phyloP scores from a whole-genome alignment of 1,284 basidiomycete species.

The Rhodotorula sp. region DNA sequence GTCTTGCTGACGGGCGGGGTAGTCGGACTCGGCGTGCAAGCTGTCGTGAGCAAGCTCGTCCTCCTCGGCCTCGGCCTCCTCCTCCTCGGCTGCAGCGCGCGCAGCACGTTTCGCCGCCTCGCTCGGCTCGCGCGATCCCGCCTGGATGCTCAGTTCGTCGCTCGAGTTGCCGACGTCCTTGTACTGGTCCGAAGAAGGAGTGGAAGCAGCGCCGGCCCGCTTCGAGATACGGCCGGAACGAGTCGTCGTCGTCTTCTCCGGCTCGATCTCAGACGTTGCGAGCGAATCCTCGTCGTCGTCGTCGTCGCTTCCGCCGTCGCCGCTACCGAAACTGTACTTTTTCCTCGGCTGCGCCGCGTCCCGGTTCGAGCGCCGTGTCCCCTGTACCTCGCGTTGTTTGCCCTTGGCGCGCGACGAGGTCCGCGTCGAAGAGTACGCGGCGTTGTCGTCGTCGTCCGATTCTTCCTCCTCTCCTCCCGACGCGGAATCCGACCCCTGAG shows the following conservation, averaged over 20 bases:
- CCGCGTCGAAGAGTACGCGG: neutral
- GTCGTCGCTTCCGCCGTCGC: neutral
- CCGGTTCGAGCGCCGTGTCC: conserved; percentile 1
- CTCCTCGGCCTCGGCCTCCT: neutral
- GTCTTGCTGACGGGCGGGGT: conserved; percentile 10
- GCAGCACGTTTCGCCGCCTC: neutral
- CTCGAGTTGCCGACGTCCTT: conserved; percentile 2
- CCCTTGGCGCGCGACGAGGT: neutral
- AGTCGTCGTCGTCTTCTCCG: neutral
- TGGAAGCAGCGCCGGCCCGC: neutral
- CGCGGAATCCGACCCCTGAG: neutral
- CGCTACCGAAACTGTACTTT: conserved; percentile 13
- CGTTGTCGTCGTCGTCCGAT: neutral
- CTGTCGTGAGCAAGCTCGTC: neutral
- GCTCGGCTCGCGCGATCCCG: conserved; percentile 1
- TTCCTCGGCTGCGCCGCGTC: neutral
- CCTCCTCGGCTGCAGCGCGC: neutral
- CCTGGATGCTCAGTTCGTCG: conserved; percentile 9
- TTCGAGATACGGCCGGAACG: neutral
- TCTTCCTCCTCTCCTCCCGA: conserved; percentile 1
- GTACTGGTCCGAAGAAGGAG: too few species aligned
- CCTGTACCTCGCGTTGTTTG: neutral
- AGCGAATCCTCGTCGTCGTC: neutral
- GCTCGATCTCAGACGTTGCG: neutral
- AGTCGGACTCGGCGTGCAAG: neutral